Evolutionary conservation across 257 asterid genomes (phyloP), one percentile per base, ranked within the genome.

Genomic region (Gentiana dahurica): DNA sequence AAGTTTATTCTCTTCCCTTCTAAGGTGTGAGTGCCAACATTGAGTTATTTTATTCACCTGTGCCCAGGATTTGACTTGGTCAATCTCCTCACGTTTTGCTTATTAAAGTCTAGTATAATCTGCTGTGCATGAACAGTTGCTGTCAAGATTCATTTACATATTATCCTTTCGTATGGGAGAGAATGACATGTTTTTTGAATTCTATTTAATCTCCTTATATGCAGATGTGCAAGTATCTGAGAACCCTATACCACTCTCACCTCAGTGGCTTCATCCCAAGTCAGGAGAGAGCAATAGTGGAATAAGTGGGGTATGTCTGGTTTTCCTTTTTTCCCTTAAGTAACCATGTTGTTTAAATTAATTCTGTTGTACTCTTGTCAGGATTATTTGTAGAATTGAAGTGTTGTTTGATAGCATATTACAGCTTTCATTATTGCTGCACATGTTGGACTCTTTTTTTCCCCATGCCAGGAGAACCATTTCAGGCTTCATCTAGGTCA

Each of bases 241-340:
- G 75, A 72, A 64, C 75, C 58, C 89, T 65, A 80, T 92, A 60
- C 95, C 99, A 47, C 97, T 92, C 52, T 85, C 95, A 60, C 99
- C 99, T 4, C 97, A 92, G 77, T 92, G 99, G 99, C 95, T 86
- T 64, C 82, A 77, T 52, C 79, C 95, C 49, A 92, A 88, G 70
- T 65, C 81, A 10, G 97, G 89, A 76, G 99, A 92, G 69, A 78
- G 51, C 53, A 92, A 83, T 78, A 65, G 84, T 75, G 95, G 81
- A 63, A 65, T 64, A 9, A 71, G 77, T 56, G 94, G 75, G 91
- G 99, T 92, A 74, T 52, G 95, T 24, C 24, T 24, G 24, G 24
- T 53, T 12, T 48, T 60, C 48, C 5, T 56, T 5, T 45, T 63
- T 38, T 49, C 47, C 47, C 58, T 5, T 62, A 53, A 49, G 9